Evolutionary conservation across 805 yeast genomes (phyloP).

Genomic region (Zygosaccharomyces pseudorouxii): DNA sequence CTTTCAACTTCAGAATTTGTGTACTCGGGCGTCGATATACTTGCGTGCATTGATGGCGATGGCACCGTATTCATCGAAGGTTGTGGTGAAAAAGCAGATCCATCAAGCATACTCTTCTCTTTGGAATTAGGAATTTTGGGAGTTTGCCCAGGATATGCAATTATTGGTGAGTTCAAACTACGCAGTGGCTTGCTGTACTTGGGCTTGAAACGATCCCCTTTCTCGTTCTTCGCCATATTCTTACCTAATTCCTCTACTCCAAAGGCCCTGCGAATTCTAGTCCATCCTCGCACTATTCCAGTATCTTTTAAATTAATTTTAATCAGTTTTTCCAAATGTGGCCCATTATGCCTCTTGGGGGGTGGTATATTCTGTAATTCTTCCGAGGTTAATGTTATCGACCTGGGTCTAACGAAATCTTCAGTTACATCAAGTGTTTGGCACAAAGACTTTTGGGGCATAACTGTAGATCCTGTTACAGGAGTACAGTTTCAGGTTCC

Average conservation of each 20-base stretch:
- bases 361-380: conserved; percentile 29
- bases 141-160: neutral
- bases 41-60: conserved; percentile 11
- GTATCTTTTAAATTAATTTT: conserved; percentile 20
- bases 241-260: neutral
- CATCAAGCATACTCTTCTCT: neutral
- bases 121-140: neutral
- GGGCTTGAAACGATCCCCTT: neutral
- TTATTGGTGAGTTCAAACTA: neutral
- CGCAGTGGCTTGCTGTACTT: neutral
- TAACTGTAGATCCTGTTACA: conserved; percentile 4
- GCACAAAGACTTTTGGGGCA: conserved; percentile 33
- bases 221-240: neutral
- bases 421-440: conserved; percentile 24
- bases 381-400: conserved; percentile 27
- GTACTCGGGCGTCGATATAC: conserved; percentile 28
- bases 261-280: neutral
- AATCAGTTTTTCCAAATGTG: conserved; percentile 4
- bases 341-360: conserved; percentile 1
- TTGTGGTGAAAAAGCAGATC: neutral
- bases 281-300: conserved; percentile 9
- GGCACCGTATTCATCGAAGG: conserved; percentile 7
- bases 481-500: neutral
- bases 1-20: conserved; percentile 22
- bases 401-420: conserved; percentile 32